Conservation (phyloP, 2,329 filamentous ascomycete species). For the Pseudogymnoascus sp. region DNA sequence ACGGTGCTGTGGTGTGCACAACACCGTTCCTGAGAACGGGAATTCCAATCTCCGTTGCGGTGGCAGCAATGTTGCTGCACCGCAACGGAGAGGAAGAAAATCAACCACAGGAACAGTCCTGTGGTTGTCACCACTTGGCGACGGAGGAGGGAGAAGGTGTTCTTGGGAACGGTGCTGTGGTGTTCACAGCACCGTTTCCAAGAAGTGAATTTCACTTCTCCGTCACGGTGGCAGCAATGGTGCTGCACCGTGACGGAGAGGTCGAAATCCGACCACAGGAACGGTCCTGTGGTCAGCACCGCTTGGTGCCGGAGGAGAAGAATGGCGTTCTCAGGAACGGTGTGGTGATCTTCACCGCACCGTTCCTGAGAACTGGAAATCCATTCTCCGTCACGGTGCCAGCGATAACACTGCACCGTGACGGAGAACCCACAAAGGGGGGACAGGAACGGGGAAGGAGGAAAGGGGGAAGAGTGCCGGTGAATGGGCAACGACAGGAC, state of each 20-base stretch:
- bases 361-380: neutral
- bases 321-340: neutral
- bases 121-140: neutral
- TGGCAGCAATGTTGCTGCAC: neutral
- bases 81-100: neutral
- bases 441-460: neutral
- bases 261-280: neutral
- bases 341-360: neutral
- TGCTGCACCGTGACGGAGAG: neutral
- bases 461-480: neutral
- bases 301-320: neutral
- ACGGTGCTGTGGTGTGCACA: neutral
- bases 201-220: neutral
- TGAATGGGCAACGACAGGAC: slow-evolving; percentile 1
- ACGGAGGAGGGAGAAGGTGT: neutral
- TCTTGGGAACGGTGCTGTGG: neutral
- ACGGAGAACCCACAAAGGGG: neutral
- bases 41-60: neutral
- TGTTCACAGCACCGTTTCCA: neutral
- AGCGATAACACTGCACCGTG: neutral
- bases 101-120: neutral
- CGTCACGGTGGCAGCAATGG: neutral
- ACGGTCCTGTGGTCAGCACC: neutral
- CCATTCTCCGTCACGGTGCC: neutral
- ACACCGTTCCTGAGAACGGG: neutral